Base-by-base conservation (phyloP, 352 stramenopile genomes). In the Pythium aristosporum region DNA sequence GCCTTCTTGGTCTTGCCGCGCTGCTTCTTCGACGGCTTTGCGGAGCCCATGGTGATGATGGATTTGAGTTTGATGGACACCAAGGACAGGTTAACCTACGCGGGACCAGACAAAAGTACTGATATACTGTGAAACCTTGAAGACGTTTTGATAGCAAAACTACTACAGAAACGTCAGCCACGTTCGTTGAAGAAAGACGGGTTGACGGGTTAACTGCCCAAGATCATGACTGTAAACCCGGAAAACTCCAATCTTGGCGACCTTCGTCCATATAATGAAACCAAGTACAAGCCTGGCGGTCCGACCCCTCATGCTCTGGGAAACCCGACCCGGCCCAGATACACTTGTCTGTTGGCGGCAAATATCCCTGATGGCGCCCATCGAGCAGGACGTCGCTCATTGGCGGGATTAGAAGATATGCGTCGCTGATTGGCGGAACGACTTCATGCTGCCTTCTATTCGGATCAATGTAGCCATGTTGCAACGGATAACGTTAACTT, bases 21-120 rank as follows among this genome's bases (percentile, higher is more conserved):
- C 68, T 90, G 80, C 73, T 92, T 92, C 79, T 92, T 89, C 21
- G 82, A 92, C 47, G 71, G 80, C 64, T 89, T 92, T 9, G 69
- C 60, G 28, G 72, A 68, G 23, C 47, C 69, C 80, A 90, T 91
- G 50, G 25, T 56, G 43, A 50, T 61, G 18, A 32, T 23, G 23
- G 42, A 5, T 28, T 28, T 39, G 25, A 12, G 28, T 50, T 47
- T 48, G 43, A 54, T 62, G 56, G 44, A 36, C 34, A 57, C 51
- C 51, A 62, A 16, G 28, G 23, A 62, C 34, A 62, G 43, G 56
- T 62, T 54, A 62, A 62, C 43, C 41, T 62, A 54, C 5, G n/a
- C 23, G 42, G 36, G 11, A 47, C n/a, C 25, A 32, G 4, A 21
- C 30, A 15, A 9, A 28, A 9, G n/a, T 47, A 47, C 36, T 32